These are phyloP conservation scores for Orychophragmus violaceus DNA, from an alignment of 345 rosid species.

Conservation along the genomic window DNA sequence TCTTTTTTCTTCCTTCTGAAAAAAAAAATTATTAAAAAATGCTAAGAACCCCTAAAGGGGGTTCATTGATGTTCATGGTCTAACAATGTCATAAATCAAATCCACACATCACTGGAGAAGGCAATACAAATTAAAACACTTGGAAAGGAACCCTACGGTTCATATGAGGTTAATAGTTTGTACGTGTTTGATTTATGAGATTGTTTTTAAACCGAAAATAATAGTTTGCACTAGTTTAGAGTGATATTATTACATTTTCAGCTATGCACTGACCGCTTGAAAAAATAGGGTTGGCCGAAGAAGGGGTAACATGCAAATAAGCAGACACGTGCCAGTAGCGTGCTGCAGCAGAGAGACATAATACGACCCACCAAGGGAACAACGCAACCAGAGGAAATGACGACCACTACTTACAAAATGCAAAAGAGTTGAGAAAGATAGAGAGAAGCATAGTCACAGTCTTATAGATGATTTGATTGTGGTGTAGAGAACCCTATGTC, in stretches of 20 bases:
- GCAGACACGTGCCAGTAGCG: constrained; percentile 11
- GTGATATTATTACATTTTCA: not conserved
- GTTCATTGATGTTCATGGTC: too few relatives aligned
- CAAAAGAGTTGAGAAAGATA: constrained; percentile 18
- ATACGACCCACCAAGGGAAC: constrained; percentile 43
- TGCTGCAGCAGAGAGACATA: constrained; percentile 14
- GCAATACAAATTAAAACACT: not conserved
- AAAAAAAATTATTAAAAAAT: too few relatives aligned
- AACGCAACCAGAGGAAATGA: constrained; percentile 34
- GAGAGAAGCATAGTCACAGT: constrained; percentile 12
- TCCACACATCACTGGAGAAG: not conserved
- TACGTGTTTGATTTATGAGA: too few relatives aligned
- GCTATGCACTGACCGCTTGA: constrained; percentile 2
- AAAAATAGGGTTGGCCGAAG: constrained; percentile 14
- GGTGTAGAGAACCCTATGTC: constrained; percentile 29
- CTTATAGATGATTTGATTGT: constrained; percentile 23
- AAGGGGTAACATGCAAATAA: constrained; percentile 11
- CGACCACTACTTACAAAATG: constrained; percentile 27
- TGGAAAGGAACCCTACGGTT: not conserved
- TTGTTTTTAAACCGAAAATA: too few relatives aligned
- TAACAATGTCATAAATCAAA: not conserved
- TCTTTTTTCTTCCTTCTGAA: too few relatives aligned
- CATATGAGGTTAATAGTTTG: not conserved
- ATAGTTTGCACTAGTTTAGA: too few relatives aligned
- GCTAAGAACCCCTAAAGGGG: too few relatives aligned